Conservation (phyloP, 345 rosid genomes). For the Barbarea vulgaris region DNA sequence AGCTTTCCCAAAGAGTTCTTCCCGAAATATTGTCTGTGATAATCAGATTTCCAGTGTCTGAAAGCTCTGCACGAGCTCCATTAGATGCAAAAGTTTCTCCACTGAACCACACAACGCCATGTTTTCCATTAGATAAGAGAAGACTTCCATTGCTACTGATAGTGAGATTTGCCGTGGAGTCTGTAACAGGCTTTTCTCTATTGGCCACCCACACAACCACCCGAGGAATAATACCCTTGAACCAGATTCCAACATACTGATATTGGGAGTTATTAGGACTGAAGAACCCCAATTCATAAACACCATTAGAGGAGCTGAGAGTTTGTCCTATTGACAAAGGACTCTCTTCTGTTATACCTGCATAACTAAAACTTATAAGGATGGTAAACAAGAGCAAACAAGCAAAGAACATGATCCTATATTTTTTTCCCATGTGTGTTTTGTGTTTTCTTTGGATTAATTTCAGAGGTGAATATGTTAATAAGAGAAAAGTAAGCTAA, state of each 20-base stretch:
- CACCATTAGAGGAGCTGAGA: constrained; percentile 18
- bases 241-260: background rate
- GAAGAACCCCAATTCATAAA: constrained; percentile 40
- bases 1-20: constrained; percentile 46
- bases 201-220: constrained; percentile 55
- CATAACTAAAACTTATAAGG: background rate
- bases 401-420: constrained; percentile 7
- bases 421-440: background rate
- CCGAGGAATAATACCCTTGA: constrained; percentile 9
- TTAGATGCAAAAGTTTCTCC: background rate
- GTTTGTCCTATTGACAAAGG: constrained; percentile 11
- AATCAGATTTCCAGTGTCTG: too few species aligned
- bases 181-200: constrained; percentile 42
- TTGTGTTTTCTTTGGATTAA: background rate
- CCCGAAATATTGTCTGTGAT: too few species aligned
- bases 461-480: background rate
- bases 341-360: background rate
- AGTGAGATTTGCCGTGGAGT: constrained; percentile 1
- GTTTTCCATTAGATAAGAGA: constrained; percentile 1
- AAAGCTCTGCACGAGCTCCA: too few species aligned
- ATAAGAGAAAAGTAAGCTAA: background rate
- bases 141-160: constrained; percentile 36
- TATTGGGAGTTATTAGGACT: background rate
- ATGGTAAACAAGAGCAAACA: background rate
- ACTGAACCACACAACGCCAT: constrained; percentile 35